phyloP scores from a whole-genome alignment of 805 yeast genomes.

The Metschnikowia matae region DNA sequence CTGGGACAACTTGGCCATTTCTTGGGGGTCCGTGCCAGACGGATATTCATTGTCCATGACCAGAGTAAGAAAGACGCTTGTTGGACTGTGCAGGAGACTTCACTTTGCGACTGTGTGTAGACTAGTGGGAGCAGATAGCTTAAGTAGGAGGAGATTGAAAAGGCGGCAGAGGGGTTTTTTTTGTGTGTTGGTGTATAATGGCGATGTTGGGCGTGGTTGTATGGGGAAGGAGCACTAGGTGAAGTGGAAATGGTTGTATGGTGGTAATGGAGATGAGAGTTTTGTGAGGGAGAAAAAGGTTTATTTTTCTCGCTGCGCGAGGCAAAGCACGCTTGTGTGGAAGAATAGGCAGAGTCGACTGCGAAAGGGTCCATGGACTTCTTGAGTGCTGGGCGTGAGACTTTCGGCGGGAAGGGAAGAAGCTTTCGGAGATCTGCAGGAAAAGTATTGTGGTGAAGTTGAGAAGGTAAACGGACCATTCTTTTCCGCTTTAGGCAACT shows the following conservation, averaged over 20 bases:
- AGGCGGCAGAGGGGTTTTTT: not conserved
- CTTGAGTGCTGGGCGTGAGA: not conserved
- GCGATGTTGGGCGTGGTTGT: not conserved
- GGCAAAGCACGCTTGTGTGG: not conserved
- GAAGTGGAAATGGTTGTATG: not conserved
- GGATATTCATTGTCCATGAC: constrained; percentile 5
- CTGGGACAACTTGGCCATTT: constrained; percentile 6
- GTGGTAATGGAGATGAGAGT: not conserved
- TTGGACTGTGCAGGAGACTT: not conserved
- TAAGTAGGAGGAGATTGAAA: not conserved
- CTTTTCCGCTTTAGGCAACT: not conserved
- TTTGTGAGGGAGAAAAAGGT: not conserved
- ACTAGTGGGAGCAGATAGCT: not conserved
- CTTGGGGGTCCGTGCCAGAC: constrained; percentile 3
- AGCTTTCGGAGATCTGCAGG: no score
- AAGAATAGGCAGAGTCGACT: not conserved
- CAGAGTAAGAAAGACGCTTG: not conserved
- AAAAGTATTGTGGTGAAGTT: no score
- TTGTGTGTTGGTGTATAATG: not conserved
- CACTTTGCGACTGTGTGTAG: not conserved
- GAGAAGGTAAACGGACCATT: not conserved
- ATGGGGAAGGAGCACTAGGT: not conserved
- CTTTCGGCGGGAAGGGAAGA: no score
- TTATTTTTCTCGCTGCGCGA: constrained; percentile 1
- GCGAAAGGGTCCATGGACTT: not conserved